These are phyloP conservation scores for Neofusicoccum parvum DNA, from an alignment of 2,329 filamentous ascomycete species.

Conservation along the genomic window DNA sequence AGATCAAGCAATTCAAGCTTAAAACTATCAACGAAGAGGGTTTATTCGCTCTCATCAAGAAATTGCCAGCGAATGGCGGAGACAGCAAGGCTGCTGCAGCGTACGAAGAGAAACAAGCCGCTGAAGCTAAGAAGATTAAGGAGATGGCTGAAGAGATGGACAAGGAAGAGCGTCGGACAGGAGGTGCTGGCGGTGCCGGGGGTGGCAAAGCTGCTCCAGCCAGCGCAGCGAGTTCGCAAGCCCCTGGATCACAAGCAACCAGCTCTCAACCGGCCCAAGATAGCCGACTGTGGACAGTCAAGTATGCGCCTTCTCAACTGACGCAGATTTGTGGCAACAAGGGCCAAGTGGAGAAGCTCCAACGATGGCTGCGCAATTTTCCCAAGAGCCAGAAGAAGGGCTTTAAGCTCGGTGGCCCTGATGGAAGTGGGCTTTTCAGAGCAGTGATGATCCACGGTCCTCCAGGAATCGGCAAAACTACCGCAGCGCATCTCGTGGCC, in stretches of 20 bases:
- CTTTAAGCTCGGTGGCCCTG: conserved; percentile 80
- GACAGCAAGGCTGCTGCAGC: conserved; percentile 86
- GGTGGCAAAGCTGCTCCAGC: conserved; percentile 44
- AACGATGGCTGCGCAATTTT: conserved; percentile 84
- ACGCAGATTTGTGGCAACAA: conserved; percentile 97
- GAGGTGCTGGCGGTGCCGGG: conserved; percentile 41
- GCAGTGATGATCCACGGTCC: conserved; percentile 96
- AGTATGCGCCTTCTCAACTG: conserved; percentile 85
- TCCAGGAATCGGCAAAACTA: conserved; percentile 96
- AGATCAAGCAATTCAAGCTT: conserved; percentile 76
- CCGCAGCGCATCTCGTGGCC: conserved; percentile 90
- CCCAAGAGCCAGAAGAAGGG: conserved; percentile 74
- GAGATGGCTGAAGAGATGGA: conserved; percentile 85
- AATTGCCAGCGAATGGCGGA: conserved; percentile 82
- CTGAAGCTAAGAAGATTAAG: conserved; percentile 80
- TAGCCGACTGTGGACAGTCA: conserved; percentile 77
- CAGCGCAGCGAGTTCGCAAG: conserved; percentile 36
- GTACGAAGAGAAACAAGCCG: conserved; percentile 78
- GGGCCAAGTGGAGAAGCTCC: conserved; percentile 81
- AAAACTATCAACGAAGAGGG: conserved; percentile 96
- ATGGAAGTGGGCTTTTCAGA: conserved; percentile 80
- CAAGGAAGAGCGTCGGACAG: conserved; percentile 65
- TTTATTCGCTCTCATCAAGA: conserved; percentile 80
- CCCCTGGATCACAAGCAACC: conserved; percentile 38
- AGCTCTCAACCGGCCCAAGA: conserved; percentile 33